These are phyloP conservation scores for Teunomyces atbi DNA, from an alignment of 805 yeast genomes.

Conservation along the genomic window DNA sequence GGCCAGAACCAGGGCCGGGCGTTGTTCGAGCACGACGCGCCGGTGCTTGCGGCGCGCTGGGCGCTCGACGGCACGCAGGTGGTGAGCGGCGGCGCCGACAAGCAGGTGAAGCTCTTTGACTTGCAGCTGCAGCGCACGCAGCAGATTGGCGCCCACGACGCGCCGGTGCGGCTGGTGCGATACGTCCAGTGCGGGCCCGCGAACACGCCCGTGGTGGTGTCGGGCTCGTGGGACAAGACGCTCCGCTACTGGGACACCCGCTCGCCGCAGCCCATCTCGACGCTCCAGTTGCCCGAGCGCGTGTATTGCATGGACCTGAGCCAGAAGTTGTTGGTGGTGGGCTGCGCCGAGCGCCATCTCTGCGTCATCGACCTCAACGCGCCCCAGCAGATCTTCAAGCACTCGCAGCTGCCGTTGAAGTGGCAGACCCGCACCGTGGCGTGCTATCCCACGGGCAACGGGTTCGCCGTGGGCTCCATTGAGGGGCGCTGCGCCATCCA, in stretches of 20 bases:
- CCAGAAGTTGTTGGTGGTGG: conserved; percentile 84
- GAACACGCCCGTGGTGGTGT: conserved; percentile 77
- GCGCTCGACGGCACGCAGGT: conserved; percentile 84
- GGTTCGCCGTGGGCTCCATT: conserved; percentile 87
- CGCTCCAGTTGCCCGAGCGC: conserved; percentile 82
- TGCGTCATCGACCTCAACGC: conserved; percentile 73
- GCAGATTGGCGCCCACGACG: conserved; percentile 84
- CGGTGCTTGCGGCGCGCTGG: conserved; percentile 83
- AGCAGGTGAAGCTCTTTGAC: conserved; percentile 81
- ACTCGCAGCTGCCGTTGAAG: conserved; percentile 72
- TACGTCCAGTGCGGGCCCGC: conserved; percentile 83
- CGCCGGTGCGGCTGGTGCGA: conserved; percentile 71
- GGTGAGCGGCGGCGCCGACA: conserved; percentile 87
- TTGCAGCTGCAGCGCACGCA: conserved; percentile 76
- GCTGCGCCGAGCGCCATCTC: conserved; percentile 86
- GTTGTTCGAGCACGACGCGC: conserved; percentile 83
- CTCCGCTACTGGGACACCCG: conserved; percentile 94
- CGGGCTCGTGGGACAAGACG: conserved; percentile 97
- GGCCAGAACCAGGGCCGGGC: conserved; percentile 90
- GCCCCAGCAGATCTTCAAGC: conserved; percentile 80
- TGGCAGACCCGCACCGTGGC: conserved; percentile 82
- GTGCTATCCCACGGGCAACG: conserved; percentile 90
- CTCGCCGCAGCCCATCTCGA: conserved; percentile 75
- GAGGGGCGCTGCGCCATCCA: conserved; percentile 97
- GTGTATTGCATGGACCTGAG: conserved; percentile 86